Evolutionary conservation across 2,329 filamentous ascomycete species (phyloP), one percentile per base, ranked within the genome.

Genomic region (Aspergillus floridensis): DNA sequence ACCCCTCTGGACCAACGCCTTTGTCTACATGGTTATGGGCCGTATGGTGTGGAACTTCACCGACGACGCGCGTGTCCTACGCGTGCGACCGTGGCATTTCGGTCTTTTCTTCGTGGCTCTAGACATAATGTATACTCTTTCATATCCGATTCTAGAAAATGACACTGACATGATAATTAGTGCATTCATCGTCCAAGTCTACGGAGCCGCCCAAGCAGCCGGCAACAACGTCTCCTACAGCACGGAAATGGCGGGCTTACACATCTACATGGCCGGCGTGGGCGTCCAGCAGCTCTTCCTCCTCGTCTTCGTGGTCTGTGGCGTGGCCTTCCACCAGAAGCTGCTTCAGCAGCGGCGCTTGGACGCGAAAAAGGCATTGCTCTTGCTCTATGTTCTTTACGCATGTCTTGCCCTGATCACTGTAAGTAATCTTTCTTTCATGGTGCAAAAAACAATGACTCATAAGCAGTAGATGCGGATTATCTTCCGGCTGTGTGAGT

Each of bases 1-100:
- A 1, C 50, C 50, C 1, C 50, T 52, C 8, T 52, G 50, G 50
- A 52, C 50, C 3, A 52, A 52, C 32, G 50, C 50, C 19, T 52
- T 52, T 12, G 50, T 52, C 2, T 52, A 52, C 10, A 52, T 52
- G 50, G 32, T 52, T 11, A 52, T 52, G 50, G 50, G 50, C 7
- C 50, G 50, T 5, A 52, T 52, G 50, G 50, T 52, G 19, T 52
- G 50, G 50, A 52, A 52, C 16, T 52, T 52, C 31, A 52, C 50
- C 19, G 21, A 52, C 8, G 50, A 52, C 21, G 50, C 50, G 19
- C n/a, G 32, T 0, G 50, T 52, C 14, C 5, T 52, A 12, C 3
- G 31, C 5, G 32, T 52, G 5, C 19, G 32, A 12, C 50, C 50
- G 4, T 52, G 50, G 50, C 21, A 52, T 52, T 41, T 52, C 3